Base-by-base conservation (phyloP, 2,329 filamentous ascomycete genomes). In the Hypoxylon sp. region DNA sequence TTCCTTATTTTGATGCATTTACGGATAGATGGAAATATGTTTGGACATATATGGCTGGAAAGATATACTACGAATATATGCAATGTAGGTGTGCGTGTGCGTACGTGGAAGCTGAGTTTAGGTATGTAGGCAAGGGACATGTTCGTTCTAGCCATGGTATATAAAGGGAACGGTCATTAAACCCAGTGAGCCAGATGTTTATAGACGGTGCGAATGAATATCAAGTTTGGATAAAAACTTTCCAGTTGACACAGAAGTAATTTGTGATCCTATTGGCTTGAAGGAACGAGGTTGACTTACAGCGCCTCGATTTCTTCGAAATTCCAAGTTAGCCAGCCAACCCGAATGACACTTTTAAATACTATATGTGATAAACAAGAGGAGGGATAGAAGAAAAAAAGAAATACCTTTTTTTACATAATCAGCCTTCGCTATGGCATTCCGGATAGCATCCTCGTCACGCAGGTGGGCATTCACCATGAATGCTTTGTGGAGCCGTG, bases 361-460 rank as follows among this genome's bases (percentile, higher is more conserved):
- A 22, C 31, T 50, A 11, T 3, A 39, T 19, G 24, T 50, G 14
- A 44, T 35, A n/a, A 42, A 4, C 19, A 19, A 1, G 14, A 39
- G 5, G 13, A 17, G 14, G 1, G 35, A 10, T 37, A 5, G 22
- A 39, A 6, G 37, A 53, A 8, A 13, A 5, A 19, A 42, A 14
- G 10, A 17, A 29, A 50, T 77, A 94, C 94, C 94, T 86, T 97
- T 98, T 81, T 93, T 97, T 3, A 98, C 94, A 80, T 92, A 98
- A 72, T 97, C 89, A 0, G 94, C 95, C 67, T 91, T 86, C 44
- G 88, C 85, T 62, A 99, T 93, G 0, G 90, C 92, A 67, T 90
- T 86, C 46, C 85, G 86, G 54, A 99, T 98, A 75, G 93, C 86
- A 6, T 87, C 88, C 69, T 95, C 91, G 73, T 96, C 90, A 1